Percentiles rank a stretch among this genome's conserved stretches.
Conservation (phyloP, 2,329 filamentous ascomycete genomes). For the Trichoderma gracile region DNA sequence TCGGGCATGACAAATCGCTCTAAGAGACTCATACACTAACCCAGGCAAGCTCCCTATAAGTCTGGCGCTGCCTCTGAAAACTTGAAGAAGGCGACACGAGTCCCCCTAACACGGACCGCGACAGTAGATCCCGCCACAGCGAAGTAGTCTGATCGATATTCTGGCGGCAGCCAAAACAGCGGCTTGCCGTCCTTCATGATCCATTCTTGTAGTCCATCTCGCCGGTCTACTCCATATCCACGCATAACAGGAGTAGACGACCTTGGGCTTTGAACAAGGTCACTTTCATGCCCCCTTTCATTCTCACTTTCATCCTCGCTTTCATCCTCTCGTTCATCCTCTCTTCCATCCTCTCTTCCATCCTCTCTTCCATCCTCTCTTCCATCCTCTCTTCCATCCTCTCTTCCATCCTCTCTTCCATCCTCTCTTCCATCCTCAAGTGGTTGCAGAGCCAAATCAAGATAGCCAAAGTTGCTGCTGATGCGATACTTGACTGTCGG, state of each 20-base stretch:
- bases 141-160: slow-evolving; percentile 3
- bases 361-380: too few species aligned
- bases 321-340: neutral
- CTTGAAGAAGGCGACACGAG: slow-evolving; percentile 24
- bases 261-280: too few species aligned
- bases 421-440: neutral
- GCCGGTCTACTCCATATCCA: slow-evolving; percentile 6
- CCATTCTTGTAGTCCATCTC: slow-evolving; percentile 2
- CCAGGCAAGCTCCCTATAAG: neutral
- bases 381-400: neutral
- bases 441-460: neutral
- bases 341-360: neutral
- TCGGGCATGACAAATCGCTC: too few species aligned
- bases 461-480: slow-evolving; percentile 2
- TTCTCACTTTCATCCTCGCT: neutral
- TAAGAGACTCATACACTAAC: too few species aligned
- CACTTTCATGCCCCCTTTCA: too few species aligned
- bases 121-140: slow-evolving; percentile 19
- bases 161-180: slow-evolving; percentile 28
- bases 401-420: too few species aligned
- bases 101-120: slow-evolving; percentile 12
- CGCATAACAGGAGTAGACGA: neutral
- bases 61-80: slow-evolving; percentile 18
- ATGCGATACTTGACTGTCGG: neutral
- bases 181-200: slow-evolving; percentile 25